phyloP scores from a whole-genome alignment of 768 basidiomycete genomes.

The Scleroderma citrinum region DNA sequence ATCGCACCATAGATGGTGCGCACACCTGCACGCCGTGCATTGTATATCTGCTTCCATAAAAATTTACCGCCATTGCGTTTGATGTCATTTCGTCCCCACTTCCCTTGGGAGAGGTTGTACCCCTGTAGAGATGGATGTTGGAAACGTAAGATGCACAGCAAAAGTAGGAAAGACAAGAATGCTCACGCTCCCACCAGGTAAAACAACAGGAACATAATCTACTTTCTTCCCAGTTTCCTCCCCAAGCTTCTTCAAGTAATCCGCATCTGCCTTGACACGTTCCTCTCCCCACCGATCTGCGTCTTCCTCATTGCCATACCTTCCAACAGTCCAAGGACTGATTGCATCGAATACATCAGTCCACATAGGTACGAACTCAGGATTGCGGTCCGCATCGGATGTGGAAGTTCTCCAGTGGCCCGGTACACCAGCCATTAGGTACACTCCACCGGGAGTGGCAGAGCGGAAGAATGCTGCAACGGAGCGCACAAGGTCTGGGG shows the following conservation, averaged over 20 bases:
- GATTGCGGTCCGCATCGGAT: constrained; percentile 65
- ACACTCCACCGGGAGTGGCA: constrained; percentile 66
- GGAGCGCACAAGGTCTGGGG: constrained; percentile 50
- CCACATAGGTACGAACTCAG: constrained; percentile 63
- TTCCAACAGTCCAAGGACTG: constrained; percentile 79
- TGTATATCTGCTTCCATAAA: constrained; percentile 73
- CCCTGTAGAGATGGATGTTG: constrained; percentile 38
- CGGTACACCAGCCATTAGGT: constrained; percentile 66
- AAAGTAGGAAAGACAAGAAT: background rate
- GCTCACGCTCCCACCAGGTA: constrained; percentile 78
- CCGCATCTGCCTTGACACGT: constrained; percentile 59
- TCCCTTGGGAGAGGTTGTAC: constrained; percentile 63
- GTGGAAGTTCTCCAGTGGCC: constrained; percentile 70
- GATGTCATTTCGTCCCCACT: constrained; percentile 68
- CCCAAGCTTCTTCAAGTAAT: constrained; percentile 47
- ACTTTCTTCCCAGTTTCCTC: constrained; percentile 46
- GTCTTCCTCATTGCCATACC: constrained; percentile 53
- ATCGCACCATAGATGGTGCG: constrained; percentile 74
- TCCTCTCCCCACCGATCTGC: constrained; percentile 59
- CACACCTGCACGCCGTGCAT: constrained; percentile 55
- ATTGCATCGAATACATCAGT: constrained; percentile 74
- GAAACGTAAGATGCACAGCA: constrained; percentile 1
- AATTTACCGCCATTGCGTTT: constrained; percentile 70
- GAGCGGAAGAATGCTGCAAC: constrained; percentile 54
- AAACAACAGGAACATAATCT: constrained; percentile 80